phyloP scores from a whole-genome alignment of 2,329 filamentous ascomycete species.

The Cladosporium colombiae region DNA sequence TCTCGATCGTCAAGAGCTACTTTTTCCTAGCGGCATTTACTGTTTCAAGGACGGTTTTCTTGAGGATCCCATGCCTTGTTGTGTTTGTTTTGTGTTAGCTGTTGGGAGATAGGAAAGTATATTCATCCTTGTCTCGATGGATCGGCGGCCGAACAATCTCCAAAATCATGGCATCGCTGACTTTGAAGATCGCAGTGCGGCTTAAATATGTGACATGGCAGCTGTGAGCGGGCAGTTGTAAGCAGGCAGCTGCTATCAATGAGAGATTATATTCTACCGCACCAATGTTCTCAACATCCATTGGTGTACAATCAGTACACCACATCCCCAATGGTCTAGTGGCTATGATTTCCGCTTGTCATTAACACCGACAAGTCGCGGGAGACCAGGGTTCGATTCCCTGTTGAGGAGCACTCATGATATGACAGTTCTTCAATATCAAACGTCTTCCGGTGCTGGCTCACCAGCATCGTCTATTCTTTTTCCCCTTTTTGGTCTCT shows the following conservation, averaged over 20 bases:
- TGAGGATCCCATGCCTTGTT: not conserved
- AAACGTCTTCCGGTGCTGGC: conserved; percentile 19
- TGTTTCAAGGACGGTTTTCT: not conserved
- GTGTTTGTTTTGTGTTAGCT: not conserved
- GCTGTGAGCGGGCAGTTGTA: no score
- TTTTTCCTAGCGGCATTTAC: not conserved
- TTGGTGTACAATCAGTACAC: conserved; percentile 12
- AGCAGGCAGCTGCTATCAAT: not conserved
- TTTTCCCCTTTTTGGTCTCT: not conserved
- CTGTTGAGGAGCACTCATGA: conserved; percentile 18
- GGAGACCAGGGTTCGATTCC: conserved; percentile 21
- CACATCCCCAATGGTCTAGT: conserved; percentile 34
- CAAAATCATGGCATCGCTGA: not conserved
- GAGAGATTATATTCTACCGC: not conserved
- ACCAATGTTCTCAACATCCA: not conserved
- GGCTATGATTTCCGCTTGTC: conserved; percentile 41
- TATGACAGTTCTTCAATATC: conserved; percentile 12
- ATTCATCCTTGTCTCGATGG: not conserved
- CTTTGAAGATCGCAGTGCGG: not conserved
- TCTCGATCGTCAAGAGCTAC: not conserved
- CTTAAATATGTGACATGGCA: no score
- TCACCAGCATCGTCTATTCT: conserved; percentile 12
- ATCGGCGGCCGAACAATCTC: not conserved
- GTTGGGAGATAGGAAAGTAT: not conserved
- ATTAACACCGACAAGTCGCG: conserved; percentile 21